A percentile compares a stretch with the other conserved stretches of the same genome.
Evolutionary conservation across 805 yeast genomes (phyloP).

Genomic region (Ogataea paradorogensis): DNA sequence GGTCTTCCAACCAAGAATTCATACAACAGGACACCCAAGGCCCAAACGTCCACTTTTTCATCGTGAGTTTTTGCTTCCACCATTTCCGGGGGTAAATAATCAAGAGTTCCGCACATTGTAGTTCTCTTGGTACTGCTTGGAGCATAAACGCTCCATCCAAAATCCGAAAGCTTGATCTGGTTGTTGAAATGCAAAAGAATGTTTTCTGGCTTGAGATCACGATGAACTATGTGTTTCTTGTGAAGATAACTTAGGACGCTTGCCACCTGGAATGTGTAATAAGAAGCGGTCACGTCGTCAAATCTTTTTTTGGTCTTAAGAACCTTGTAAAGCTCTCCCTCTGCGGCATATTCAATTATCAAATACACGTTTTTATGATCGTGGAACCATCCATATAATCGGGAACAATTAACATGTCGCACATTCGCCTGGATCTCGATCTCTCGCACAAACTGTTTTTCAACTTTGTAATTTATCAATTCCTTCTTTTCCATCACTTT

Average conservation of each 20-base stretch:
- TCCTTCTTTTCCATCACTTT: conserved; percentile 89
- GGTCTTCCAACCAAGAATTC: conserved; percentile 88
- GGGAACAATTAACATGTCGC: conserved; percentile 75
- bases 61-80: conserved; percentile 81
- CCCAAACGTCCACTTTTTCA: conserved; percentile 83
- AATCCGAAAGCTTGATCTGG: conserved; percentile 81
- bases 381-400: conserved; percentile 80
- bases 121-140: conserved; percentile 50
- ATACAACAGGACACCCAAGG: conserved; percentile 81
- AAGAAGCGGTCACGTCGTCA: conserved; percentile 69
- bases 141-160: conserved; percentile 91
- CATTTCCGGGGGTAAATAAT: conserved; percentile 94
- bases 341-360: conserved; percentile 76
- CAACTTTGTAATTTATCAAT: conserved; percentile 68
- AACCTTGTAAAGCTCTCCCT: conserved; percentile 82
- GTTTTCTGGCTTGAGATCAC: conserved; percentile 95
- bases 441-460: conserved; percentile 84
- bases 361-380: conserved; percentile 79
- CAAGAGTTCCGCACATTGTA: conserved; percentile 93
- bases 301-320: conserved; percentile 67
- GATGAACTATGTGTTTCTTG: conserved; percentile 74
- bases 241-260: conserved; percentile 77
- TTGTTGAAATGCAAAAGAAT: conserved; percentile 75
- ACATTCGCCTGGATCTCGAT: conserved; percentile 85
- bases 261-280: conserved; percentile 80